phyloP scores from a whole-genome alignment of 2,329 filamentous ascomycete genomes.

The Pyricularia grisea region DNA sequence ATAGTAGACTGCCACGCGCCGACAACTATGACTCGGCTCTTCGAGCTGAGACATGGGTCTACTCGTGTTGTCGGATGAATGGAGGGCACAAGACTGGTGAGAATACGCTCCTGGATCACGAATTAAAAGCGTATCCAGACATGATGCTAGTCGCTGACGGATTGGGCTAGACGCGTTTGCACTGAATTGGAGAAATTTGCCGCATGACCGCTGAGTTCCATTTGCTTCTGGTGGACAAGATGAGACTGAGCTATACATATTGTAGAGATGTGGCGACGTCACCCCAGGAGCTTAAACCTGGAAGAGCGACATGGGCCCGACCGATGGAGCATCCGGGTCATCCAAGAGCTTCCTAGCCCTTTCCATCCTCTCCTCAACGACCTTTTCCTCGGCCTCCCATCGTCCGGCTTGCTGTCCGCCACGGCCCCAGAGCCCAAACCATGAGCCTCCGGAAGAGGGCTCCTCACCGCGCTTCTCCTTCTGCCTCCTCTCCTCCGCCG shows the following conservation, averaged over 20 bases:
- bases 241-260: neutral
- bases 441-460: slow-evolving; percentile 5
- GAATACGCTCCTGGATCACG: neutral
- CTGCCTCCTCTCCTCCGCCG: slow-evolving; percentile 33
- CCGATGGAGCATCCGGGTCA: slow-evolving; percentile 28
- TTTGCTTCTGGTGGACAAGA: neutral
- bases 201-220: neutral
- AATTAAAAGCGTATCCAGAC: neutral
- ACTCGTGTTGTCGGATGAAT: neutral
- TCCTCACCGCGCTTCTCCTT: neutral
- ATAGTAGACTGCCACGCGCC: too few relatives aligned
- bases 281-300: slow-evolving; percentile 1
- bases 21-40: neutral
- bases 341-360: slow-evolving; percentile 44
- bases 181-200: neutral
- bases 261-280: neutral
- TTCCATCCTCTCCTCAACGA: slow-evolving; percentile 40
- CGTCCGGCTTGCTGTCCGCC: slow-evolving; percentile 29
- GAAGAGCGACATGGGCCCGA: slow-evolving; percentile 8
- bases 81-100: neutral
- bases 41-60: neutral
- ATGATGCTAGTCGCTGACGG: neutral
- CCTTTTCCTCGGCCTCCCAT: slow-evolving; percentile 45
- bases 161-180: neutral
- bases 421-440: slow-evolving; percentile 32